A percentile compares a stretch with the other conserved stretches of the same genome.
Conservation (phyloP, 768 basidiomycete species). For the Tricholoma sp. region DNA sequence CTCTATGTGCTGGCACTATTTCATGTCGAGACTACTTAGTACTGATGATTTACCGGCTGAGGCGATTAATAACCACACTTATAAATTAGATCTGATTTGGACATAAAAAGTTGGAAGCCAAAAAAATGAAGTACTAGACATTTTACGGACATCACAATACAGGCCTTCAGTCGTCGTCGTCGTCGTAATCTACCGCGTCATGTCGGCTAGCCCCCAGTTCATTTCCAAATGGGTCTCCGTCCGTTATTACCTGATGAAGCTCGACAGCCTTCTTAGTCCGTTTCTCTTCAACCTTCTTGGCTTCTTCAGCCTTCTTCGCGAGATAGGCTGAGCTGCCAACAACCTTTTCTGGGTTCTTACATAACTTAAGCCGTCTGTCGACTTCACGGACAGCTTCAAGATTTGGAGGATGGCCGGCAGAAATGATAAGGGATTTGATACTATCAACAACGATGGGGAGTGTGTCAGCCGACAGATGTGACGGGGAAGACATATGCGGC, state of each 20-base stretch:
- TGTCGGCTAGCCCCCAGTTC: constrained; percentile 34
- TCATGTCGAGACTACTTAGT: too few relatives aligned
- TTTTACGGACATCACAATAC: not conserved
- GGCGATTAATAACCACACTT: too few relatives aligned
- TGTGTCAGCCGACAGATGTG: constrained; percentile 19
- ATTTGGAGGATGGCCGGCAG: constrained; percentile 58
- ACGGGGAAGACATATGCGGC: constrained; percentile 12
- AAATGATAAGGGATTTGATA: constrained; percentile 53
- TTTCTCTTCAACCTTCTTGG: constrained; percentile 64
- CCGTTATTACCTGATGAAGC: constrained; percentile 37
- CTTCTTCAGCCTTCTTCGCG: constrained; percentile 66
- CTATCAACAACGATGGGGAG: constrained; percentile 38
- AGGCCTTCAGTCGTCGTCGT: constrained; percentile 39
- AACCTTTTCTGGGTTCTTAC: constrained; percentile 96
- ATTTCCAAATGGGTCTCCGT: constrained; percentile 69
- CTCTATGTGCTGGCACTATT: too few relatives aligned
- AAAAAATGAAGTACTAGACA: not conserved
- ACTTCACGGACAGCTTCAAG: constrained; percentile 84
- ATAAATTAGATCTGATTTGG: too few relatives aligned
- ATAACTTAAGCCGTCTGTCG: constrained; percentile 78
- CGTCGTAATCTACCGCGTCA: constrained; percentile 52
- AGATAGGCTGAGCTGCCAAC: constrained; percentile 82
- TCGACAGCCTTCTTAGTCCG: constrained; percentile 57
- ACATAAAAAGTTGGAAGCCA: too few relatives aligned
- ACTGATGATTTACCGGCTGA: too few relatives aligned